Evolutionary conservation across 2,329 filamentous ascomycete genomes (phyloP).

Genomic region (Grosmannia clavigera): DNA sequence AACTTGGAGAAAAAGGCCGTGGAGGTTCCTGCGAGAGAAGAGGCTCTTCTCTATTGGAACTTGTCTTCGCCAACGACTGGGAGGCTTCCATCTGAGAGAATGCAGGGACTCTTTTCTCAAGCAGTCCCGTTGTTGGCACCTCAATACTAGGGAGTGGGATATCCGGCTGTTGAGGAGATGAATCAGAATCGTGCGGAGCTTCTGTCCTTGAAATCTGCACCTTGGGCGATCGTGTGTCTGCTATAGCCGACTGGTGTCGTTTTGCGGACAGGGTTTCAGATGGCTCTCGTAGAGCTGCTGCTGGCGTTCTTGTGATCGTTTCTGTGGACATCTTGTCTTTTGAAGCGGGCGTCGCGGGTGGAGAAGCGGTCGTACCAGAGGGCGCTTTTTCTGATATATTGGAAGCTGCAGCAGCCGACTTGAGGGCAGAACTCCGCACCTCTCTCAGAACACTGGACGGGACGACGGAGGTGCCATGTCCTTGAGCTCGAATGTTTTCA

Average conservation of each 20-base stretch:
- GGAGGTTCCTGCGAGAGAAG: neutral
- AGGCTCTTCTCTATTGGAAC: neutral
- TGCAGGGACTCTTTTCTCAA: neutral
- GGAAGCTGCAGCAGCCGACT: neutral
- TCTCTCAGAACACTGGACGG: neutral
- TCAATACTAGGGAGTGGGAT: neutral
- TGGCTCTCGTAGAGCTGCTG: neutral
- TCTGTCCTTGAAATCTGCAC: neutral
- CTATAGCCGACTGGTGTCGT: neutral
- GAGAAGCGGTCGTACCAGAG: neutral
- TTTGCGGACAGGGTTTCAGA: neutral
- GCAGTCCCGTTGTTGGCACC: neutral
- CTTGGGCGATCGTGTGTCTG: neutral
- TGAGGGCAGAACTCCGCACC: neutral
- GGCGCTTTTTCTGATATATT: neutral
- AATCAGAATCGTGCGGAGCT: neutral
- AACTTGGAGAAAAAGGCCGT: neutral
- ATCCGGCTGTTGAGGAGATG: neutral
- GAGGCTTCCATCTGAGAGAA: neutral
- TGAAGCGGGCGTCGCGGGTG: neutral
- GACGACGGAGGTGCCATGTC: neutral
- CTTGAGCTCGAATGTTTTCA: neutral
- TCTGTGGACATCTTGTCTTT: neutral
- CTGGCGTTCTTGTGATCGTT: neutral
- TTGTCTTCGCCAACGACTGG: neutral